Conservation (phyloP, 2,329 filamentous ascomycete species). For the Clonostachys sp. region DNA sequence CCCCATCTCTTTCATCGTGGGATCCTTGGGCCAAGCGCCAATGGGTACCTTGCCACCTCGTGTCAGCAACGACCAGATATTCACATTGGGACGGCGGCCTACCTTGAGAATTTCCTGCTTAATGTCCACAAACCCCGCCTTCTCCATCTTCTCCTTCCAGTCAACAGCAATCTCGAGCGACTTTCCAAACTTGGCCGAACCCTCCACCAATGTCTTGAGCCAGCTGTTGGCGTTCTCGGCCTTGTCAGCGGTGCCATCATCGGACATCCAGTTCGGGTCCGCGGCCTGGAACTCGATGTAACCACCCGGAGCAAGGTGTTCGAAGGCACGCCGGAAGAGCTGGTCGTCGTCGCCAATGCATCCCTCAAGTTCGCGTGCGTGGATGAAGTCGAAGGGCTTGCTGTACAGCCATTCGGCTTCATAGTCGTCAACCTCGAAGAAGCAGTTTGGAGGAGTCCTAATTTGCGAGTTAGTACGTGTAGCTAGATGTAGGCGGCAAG, state of each 20-base stretch:
- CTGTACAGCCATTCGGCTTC: slow-evolving; percentile 47
- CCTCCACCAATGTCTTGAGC: slow-evolving; percentile 17
- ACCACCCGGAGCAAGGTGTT: slow-evolving; percentile 24
- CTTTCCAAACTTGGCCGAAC: slow-evolving; percentile 19
- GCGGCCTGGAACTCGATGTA: slow-evolving; percentile 30
- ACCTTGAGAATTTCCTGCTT: slow-evolving; percentile 7
- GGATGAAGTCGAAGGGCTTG: slow-evolving; percentile 23
- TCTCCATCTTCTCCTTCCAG: slow-evolving; percentile 22
- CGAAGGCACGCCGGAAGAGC: slow-evolving; percentile 16
- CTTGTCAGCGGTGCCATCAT: slow-evolving; percentile 18
- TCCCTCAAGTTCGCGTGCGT: slow-evolving; percentile 17
- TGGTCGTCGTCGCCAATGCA: slow-evolving; percentile 21
- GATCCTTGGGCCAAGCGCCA: slow-evolving; percentile 30
- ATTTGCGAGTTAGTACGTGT: no score
- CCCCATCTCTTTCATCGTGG: slow-evolving; percentile 24
- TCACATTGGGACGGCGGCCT: no score
- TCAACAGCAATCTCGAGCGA: slow-evolving; percentile 17
- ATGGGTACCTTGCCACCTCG: no score
- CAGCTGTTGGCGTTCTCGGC: slow-evolving; percentile 17
- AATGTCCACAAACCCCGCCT: slow-evolving; percentile 30
- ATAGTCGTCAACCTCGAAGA: slow-evolving; percentile 54
- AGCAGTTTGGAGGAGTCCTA: slow-evolving; percentile 47
- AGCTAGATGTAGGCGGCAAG: no score
- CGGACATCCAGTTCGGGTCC: slow-evolving; percentile 11
- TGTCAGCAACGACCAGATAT: no score